phyloP scores from a whole-genome alignment of 345 rosid species.

The Durio zibethinus region DNA sequence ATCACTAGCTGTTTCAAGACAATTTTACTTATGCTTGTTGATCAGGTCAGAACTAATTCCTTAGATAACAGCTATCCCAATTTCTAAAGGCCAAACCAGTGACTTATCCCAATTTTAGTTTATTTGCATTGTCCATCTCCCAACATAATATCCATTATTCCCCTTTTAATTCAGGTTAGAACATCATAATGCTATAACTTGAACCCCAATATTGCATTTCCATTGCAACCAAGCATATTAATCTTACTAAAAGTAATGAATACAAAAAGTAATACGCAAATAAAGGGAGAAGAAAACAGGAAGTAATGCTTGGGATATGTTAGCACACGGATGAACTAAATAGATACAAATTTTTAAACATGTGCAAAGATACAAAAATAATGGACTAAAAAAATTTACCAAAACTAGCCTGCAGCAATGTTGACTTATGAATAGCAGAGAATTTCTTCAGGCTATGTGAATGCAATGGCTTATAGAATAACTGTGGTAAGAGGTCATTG shows the following conservation, averaged over 20 bases:
- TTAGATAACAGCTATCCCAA: neutral
- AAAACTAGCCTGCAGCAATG: slow-evolving; percentile 14
- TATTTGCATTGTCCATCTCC: neutral
- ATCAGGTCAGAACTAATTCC: neutral
- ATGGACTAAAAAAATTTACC: slow-evolving; percentile 4
- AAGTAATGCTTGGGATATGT: neutral
- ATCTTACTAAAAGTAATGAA: neutral
- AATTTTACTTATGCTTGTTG: neutral
- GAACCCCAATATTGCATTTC: neutral
- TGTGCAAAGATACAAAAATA: slow-evolving; percentile 14
- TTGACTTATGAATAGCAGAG: neutral
- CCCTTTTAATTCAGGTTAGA: neutral
- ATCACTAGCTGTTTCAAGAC: neutral
- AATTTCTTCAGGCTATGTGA: slow-evolving; percentile 8
- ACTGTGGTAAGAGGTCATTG: slow-evolving; percentile 5
- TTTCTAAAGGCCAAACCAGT: neutral
- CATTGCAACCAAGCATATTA: neutral
- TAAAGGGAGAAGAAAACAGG: neutral
- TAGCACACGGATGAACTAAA: slow-evolving; percentile 3
- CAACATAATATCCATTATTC: neutral
- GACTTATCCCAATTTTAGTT: neutral
- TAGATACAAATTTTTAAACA: slow-evolving; percentile 13
- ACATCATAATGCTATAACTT: neutral
- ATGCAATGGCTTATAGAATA: neutral
- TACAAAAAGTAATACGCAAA: neutral